Evolutionary conservation across 768 basidiomycete genomes (phyloP).

Genomic region (Dioszegia hungarica): DNA sequence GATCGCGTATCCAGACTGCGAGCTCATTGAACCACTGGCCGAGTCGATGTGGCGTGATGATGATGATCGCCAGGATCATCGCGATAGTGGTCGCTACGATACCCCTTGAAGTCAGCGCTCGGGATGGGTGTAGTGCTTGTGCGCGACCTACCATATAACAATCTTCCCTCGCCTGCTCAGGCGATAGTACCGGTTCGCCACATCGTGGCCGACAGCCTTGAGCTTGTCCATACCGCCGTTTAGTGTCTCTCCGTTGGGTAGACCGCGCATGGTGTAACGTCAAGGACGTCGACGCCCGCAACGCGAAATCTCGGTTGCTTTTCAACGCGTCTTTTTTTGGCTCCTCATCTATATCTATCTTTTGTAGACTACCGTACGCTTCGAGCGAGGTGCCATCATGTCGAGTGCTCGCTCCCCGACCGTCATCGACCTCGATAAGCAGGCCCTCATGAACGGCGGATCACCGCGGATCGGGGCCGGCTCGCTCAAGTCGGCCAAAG

Average conservation of each 20-base stretch:
- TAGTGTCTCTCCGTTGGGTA: conserved; percentile 2
- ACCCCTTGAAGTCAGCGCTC: conserved; percentile 19
- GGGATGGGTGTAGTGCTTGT: neutral
- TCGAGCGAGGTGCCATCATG: no score
- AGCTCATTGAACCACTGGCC: conserved; percentile 37
- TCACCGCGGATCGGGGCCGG: neutral
- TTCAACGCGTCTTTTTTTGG: neutral
- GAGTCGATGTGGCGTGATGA: conserved; percentile 45
- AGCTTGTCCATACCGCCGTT: neutral
- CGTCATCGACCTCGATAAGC: conserved; percentile 4
- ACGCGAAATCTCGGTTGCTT: neutral
- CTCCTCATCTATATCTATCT: neutral
- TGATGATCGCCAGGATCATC: conserved; percentile 32
- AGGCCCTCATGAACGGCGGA: conserved; percentile 6
- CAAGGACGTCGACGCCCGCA: neutral
- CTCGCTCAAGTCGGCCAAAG: neutral
- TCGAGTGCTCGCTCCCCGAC: neutral
- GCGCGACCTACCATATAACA: neutral
- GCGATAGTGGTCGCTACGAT: conserved; percentile 29
- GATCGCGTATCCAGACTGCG: conserved; percentile 22
- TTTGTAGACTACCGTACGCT: no score
- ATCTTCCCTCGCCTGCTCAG: conserved; percentile 5
- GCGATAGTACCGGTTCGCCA: conserved; percentile 3
- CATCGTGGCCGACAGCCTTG: neutral
- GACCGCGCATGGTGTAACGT: neutral